Percentiles rank a stretch among this genome's conserved stretches.
These are phyloP conservation scores for Irpex lacteus DNA, from an alignment of 1,284 basidiomycete genomes.

Conservation along the genomic window DNA sequence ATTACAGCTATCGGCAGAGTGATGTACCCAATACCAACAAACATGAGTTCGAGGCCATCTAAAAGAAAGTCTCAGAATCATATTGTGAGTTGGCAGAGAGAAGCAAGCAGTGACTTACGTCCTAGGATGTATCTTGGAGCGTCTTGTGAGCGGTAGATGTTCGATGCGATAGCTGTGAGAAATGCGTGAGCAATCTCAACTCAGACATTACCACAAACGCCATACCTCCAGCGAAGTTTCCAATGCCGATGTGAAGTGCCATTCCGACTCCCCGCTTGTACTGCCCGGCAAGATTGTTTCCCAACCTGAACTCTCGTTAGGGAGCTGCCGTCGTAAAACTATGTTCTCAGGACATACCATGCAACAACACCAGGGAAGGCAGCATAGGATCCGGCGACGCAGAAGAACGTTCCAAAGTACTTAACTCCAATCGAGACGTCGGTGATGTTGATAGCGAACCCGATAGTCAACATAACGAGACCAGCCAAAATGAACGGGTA, in stretches of 20 bases:
- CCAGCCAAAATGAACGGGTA: constrained; percentile 60
- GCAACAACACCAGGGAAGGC: constrained; percentile 62
- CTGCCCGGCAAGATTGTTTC: constrained; percentile 61
- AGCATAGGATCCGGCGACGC: constrained; percentile 58
- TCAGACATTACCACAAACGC: background rate
- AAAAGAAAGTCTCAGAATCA: background rate
- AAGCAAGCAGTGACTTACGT: constrained; percentile 37
- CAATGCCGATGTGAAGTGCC: constrained; percentile 62
- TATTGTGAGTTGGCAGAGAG: background rate
- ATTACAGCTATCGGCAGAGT: constrained; percentile 45
- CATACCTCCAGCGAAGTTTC: constrained; percentile 44
- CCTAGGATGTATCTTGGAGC: constrained; percentile 59
- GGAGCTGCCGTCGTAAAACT: background rate
- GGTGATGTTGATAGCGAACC: constrained; percentile 66
- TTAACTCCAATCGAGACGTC: constrained; percentile 47
- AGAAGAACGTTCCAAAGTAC: constrained; percentile 68
- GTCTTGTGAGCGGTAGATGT: constrained; percentile 59
- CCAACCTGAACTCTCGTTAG: constrained; percentile 36
- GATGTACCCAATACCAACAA: constrained; percentile 62
- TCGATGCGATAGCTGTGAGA: constrained; percentile 47
- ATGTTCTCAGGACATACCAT: constrained; percentile 43
- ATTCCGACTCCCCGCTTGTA: constrained; percentile 66
- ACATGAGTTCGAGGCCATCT: constrained; percentile 70
- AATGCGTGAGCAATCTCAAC: constrained; percentile 32
- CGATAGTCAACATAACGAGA: constrained; percentile 50